Evolutionary conservation across 2,329 filamentous ascomycete species (phyloP), one percentile per base, ranked within the genome.

Genomic region (Cercospora citrullina): DNA sequence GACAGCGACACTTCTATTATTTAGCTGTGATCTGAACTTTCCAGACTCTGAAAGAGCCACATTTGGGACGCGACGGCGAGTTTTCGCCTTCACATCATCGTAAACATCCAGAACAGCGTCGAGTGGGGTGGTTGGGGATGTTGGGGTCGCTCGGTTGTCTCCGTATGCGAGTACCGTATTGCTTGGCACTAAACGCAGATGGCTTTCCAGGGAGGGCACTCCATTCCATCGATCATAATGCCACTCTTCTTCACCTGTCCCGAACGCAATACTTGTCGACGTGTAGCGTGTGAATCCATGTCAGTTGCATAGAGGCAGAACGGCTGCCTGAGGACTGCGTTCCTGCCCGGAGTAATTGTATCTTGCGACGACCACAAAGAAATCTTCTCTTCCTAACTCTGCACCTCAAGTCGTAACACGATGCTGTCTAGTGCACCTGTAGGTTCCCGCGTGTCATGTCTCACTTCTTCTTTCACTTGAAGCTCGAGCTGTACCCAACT

Each of bases 401-500:
- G 55, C 28, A 31, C 30, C 28, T 12, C 16, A 59, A 36, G 18
- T 59, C n/a, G 36, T 36, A n/a, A 59, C 28, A 58, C 31, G 9
- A 59, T 59, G 55, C 55, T 59, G 55, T 59, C 16, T 30, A 59
- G 16, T 36, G 55, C 55, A n/a, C 55, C 62, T 63, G 68, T 72
- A 70, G 69, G 67, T 69, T 55, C 33, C 42, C 26, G 53, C 58
- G 55, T 61, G 63, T 85, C 85, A 77, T 84, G 86, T 67, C 89
- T 87, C 84, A 85, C 61, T 89, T 88, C 77, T 89, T 89, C 77
- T 90, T 87, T 75, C 87, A 90, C 74, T 77, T 90, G 67, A 82
- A 82, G 71, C 82, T 90, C 73, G 87, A 90, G 83, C 79, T 90
- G 18, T 83, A 87, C 73, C 77, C 82, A 70, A 80, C 64, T 66